Base-by-base conservation (phyloP, 2,329 filamentous ascomycete species). In the Ceratocystis colombiana region DNA sequence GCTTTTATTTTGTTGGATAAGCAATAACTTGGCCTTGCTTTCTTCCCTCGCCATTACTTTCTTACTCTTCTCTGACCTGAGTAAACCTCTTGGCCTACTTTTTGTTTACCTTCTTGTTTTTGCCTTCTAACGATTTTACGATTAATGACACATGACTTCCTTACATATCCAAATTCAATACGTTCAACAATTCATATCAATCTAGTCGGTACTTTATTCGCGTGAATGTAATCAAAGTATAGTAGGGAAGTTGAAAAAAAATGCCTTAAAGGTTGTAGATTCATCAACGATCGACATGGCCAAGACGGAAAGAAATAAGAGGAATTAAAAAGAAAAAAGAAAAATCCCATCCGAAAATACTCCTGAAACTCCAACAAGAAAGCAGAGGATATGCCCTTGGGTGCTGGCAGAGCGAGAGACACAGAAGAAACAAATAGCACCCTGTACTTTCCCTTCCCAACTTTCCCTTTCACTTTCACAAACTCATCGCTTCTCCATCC, bases 401-500 rank as follows among this genome's bases (percentile, higher is more conserved):
- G 48, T 45, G 30, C 64, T 44, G 15, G 44, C 64, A 66, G 45
- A 22, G 33, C 46, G 37, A 46, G 59, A 22, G 25, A 53, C 20
- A 57, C 17, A 48, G n/a, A 61, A 55, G 7, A 44, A 65, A 61
- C 33, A 64, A 30, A 66, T 12, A 33, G 28, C 59, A 33, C 57
- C 25, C 37, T 57, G 20, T 25, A 20, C 28, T 57, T 5, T 10
- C 8, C 63, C 28, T 28, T n/a, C 1, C 6, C 57, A 41, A 17
- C 41, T 45, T 17, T 50, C 25, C 5, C 37, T 8, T 37, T 20
- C 33, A 5, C 46, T 59, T 22, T n/a, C 33, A 37, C 28, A 5
- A 8, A 15, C 20, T 65, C 65, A 67, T 57, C 74, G 75, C 68
- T 71, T 69, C 5, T 73, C 71, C 4, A 74, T 74, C 15, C 77